These are phyloP conservation scores for Hymenoscyphus occultus DNA, from an alignment of 2,329 filamentous ascomycete species.

Conservation along the genomic window DNA sequence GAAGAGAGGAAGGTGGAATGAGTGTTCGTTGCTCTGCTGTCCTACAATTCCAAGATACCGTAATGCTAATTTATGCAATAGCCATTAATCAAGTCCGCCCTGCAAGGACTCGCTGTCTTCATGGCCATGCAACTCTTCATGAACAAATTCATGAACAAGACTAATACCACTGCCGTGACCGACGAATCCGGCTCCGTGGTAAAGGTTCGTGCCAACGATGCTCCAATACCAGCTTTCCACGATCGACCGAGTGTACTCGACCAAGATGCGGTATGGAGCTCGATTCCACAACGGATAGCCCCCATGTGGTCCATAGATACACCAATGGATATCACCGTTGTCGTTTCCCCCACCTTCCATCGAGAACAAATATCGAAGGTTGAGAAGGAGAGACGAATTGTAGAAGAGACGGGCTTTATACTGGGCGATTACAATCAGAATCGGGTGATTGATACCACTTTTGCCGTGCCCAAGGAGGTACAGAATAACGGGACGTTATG, in stretches of 20 bases:
- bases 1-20: conserved; percentile 30
- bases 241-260: conserved; percentile 60
- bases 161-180: conserved; percentile 44
- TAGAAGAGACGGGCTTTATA: conserved; percentile 77
- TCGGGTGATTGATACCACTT: conserved; percentile 71
- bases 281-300: conserved; percentile 67
- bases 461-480: conserved; percentile 73
- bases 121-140: conserved; percentile 55
- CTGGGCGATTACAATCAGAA: conserved; percentile 77
- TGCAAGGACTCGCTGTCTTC: conserved; percentile 55
- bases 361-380: conserved; percentile 65
- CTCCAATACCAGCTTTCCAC: conserved; percentile 60
- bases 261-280: conserved; percentile 61
- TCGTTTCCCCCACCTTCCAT: conserved; percentile 72
- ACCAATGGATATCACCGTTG: conserved; percentile 77
- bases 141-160: conserved; percentile 51
- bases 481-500: conserved; percentile 92
- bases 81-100: conserved; percentile 38
- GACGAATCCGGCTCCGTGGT: conserved; percentile 53
- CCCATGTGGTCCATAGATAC: conserved; percentile 86
- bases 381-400: conserved; percentile 65
- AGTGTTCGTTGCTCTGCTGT: conserved; percentile 29
- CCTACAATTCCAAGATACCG: not conserved
- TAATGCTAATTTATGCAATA: conserved; percentile 23
- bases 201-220: conserved; percentile 52